Evolutionary conservation across 345 rosid species (phyloP).

Genomic region (Erucastrum elatum): DNA sequence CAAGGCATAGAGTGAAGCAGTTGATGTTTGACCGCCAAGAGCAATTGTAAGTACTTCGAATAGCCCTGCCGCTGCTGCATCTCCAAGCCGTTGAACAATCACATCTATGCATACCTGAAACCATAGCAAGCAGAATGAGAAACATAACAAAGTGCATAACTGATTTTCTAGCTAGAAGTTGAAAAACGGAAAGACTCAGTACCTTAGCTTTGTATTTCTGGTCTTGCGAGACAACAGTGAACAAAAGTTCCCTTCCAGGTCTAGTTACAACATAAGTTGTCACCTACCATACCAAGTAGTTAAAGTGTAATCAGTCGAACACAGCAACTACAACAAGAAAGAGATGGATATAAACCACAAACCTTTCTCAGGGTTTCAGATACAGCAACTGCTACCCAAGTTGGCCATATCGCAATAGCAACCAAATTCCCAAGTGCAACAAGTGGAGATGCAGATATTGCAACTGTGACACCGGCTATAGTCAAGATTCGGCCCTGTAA

Average conservation of each 20-base stretch:
- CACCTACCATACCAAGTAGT: constrained; percentile 56
- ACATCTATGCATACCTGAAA: constrained; percentile 86
- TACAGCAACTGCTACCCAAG: constrained; percentile 73
- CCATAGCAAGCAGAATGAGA: background rate
- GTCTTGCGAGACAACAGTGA: constrained; percentile 87
- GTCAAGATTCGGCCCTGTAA: constrained; percentile 84
- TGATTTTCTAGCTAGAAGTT: background rate
- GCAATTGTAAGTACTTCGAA: constrained; percentile 68
- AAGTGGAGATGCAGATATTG: constrained; percentile 79
- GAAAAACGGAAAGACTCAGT: background rate
- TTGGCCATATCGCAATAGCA: constrained; percentile 84
- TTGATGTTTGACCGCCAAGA: constrained; percentile 62
- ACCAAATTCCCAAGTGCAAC: constrained; percentile 69
- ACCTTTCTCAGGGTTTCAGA: constrained; percentile 95
- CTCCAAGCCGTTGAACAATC: constrained; percentile 88
- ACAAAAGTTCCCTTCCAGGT: constrained; percentile 92
- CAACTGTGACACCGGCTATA: constrained; percentile 69
- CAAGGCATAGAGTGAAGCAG: constrained; percentile 69
- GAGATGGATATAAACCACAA: constrained; percentile 9
- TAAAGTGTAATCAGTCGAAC: constrained; percentile 2
- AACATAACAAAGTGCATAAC: background rate
- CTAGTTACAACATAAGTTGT: constrained; percentile 81
- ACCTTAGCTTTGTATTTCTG: constrained; percentile 98
- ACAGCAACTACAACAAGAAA: background rate
- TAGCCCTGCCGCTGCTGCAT: constrained; percentile 93